phyloP scores from a whole-genome alignment of 345 rosid species.

The Euclidium syriacum region DNA sequence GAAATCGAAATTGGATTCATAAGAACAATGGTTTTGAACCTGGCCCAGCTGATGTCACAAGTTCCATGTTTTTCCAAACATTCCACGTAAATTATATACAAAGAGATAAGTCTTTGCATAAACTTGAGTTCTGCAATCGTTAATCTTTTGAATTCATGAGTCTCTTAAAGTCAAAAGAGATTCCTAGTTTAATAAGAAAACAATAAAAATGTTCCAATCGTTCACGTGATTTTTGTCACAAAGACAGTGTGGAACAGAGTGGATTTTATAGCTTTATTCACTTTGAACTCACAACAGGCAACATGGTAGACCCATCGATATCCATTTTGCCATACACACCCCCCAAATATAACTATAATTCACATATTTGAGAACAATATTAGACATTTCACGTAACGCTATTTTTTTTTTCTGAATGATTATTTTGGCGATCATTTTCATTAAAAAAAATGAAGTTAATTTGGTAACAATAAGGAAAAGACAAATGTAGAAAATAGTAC shows the following conservation, averaged over 20 bases:
- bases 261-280: conserved; percentile 30
- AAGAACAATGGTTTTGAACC: not conserved
- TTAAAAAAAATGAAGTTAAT: no score
- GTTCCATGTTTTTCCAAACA: not conserved
- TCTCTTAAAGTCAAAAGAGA: conserved; percentile 10
- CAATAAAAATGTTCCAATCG: conserved; percentile 24
- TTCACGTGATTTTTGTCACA: conserved; percentile 32
- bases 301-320: conserved; percentile 33
- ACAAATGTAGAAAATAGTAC: no score
- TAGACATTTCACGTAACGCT: not conserved
- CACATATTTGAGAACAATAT: not conserved
- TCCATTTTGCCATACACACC: conserved; percentile 17
- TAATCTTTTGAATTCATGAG: not conserved
- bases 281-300: conserved; percentile 28
- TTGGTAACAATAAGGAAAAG: no score
- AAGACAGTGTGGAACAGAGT: conserved; percentile 35
- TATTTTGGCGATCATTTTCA: not conserved
- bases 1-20: conserved; percentile 12
- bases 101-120: conserved; percentile 4
- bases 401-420: conserved; percentile 1
- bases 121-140: not conserved
- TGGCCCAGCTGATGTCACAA: conserved; percentile 1
- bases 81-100: conserved; percentile 6
- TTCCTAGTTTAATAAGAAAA: conserved; percentile 14
- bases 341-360: not conserved